Percentiles rank a stretch among this genome's conserved stretches.
Evolutionary conservation across 164 flowering plant species (phyloP).

Genomic region (Macadamia integrifolia): DNA sequence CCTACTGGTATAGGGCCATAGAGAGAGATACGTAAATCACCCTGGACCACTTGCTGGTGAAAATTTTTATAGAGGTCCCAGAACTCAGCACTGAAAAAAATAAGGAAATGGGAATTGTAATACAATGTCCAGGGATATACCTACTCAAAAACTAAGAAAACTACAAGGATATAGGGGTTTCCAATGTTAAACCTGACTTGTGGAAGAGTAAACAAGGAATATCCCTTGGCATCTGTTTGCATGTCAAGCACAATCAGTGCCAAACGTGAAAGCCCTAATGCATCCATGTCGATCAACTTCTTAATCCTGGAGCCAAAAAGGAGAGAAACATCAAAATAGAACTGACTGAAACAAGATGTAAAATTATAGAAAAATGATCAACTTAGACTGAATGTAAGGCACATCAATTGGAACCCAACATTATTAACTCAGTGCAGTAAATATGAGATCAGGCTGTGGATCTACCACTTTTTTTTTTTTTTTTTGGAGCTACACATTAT

Average conservation of each 20-base stretch:
- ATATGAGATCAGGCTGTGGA: too few relatives aligned
- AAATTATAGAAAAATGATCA: too few relatives aligned
- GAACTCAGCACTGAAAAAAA: constrained; percentile 66
- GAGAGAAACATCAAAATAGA: not conserved
- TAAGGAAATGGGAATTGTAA: not conserved
- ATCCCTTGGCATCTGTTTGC: constrained; percentile 86
- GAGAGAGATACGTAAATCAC: constrained; percentile 60
- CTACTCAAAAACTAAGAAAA: not conserved
- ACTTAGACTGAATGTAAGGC: too few relatives aligned
- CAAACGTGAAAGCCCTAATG: constrained; percentile 71
- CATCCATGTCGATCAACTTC: constrained; percentile 87
- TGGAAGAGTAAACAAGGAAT: constrained; percentile 77
- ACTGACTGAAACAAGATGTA: too few relatives aligned
- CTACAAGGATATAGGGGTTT: not conserved
- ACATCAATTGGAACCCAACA: too few relatives aligned
- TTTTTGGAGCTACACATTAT: too few relatives aligned
- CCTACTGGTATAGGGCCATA: constrained; percentile 42
- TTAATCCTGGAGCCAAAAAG: constrained; percentile 49
- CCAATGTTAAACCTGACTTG: constrained; percentile 77
- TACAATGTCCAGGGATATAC: not conserved
- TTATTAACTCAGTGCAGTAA: too few relatives aligned
- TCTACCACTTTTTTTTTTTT: too few relatives aligned
- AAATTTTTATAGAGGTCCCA: constrained; percentile 90
- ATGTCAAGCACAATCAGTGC: constrained; percentile 67
- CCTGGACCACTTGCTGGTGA: constrained; percentile 51